Conservation (phyloP, 306 rosid genomes). For the Rosa lucieae region DNA sequence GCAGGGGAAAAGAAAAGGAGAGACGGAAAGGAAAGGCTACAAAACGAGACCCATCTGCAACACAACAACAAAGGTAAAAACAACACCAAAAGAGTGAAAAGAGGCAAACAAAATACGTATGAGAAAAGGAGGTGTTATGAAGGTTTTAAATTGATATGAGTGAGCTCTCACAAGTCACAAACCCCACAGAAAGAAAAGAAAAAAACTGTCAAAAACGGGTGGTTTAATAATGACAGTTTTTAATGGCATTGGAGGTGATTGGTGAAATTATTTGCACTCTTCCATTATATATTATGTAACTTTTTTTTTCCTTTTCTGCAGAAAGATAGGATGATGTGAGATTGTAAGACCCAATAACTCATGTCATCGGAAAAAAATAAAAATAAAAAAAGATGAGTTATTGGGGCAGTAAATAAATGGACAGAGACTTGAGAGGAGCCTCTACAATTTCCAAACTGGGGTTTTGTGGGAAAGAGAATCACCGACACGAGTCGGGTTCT, state of each 20-base stretch:
- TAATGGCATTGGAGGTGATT: background rate
- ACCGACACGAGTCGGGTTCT: constrained; percentile 38
- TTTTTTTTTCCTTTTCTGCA: background rate
- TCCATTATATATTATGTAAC: background rate
- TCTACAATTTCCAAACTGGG: constrained; percentile 1
- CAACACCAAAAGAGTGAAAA: constrained; percentile 23
- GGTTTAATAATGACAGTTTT: constrained; percentile 9
- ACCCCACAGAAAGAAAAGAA: background rate
- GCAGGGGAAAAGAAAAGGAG: constrained; percentile 1
- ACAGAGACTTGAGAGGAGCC: background rate
- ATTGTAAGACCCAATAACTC: background rate
- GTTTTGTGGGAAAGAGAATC: constrained; percentile 14
- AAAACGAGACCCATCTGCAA: constrained; percentile 39
- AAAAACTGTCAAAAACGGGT: background rate
- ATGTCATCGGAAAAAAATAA: no score
- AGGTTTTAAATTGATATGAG: background rate
- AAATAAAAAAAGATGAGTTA: background rate
- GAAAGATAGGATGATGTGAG: constrained; percentile 19
- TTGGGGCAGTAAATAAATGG: constrained; percentile 23
- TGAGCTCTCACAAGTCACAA: background rate
- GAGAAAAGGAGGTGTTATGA: background rate
- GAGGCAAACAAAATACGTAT: constrained; percentile 18
- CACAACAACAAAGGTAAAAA: constrained; percentile 40
- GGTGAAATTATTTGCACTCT: constrained; percentile 6
- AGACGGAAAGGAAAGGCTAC: constrained; percentile 21